These are phyloP conservation scores for Saccharomycopsis sp. DNA, from an alignment of 805 yeast genomes.

Conservation along the genomic window DNA sequence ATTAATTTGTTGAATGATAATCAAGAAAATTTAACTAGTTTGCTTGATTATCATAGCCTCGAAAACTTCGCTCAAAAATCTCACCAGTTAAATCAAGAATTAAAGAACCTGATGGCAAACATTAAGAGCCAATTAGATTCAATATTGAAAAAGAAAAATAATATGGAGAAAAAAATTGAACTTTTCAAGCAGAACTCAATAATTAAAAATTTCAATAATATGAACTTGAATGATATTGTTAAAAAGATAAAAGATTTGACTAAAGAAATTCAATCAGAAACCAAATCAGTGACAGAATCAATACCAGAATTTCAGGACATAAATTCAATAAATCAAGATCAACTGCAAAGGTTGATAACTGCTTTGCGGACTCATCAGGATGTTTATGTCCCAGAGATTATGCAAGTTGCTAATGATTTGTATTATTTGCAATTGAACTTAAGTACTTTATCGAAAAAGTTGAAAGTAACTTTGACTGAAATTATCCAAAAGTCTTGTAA, in stretches of 20 bases:
- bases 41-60: constrained; percentile 30
- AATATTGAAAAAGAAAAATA: constrained; percentile 33
- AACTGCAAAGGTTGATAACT: constrained; percentile 19
- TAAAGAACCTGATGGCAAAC: constrained; percentile 24
- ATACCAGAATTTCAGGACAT: constrained; percentile 18
- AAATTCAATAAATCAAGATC: constrained; percentile 17
- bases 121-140: constrained; percentile 30
- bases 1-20: constrained; percentile 24
- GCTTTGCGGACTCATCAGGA: constrained; percentile 24
- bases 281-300: constrained; percentile 21
- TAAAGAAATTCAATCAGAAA: constrained; percentile 24
- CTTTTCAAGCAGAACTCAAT: constrained; percentile 31
- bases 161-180: constrained; percentile 39
- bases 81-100: constrained; percentile 21
- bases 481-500: constrained; percentile 22
- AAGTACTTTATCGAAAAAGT: constrained; percentile 30
- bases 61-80: constrained; percentile 29
- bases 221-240: constrained; percentile 22
- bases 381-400: constrained; percentile 29
- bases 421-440: constrained; percentile 31
- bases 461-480: constrained; percentile 21
- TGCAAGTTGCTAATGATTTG: constrained; percentile 29
- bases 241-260: constrained; percentile 21
- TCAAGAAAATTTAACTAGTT: constrained; percentile 27
- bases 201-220: constrained; percentile 27